phyloP scores from a whole-genome alignment of 192 early-diverging fungal genomes.

The Chytriomyces hyalinus region DNA sequence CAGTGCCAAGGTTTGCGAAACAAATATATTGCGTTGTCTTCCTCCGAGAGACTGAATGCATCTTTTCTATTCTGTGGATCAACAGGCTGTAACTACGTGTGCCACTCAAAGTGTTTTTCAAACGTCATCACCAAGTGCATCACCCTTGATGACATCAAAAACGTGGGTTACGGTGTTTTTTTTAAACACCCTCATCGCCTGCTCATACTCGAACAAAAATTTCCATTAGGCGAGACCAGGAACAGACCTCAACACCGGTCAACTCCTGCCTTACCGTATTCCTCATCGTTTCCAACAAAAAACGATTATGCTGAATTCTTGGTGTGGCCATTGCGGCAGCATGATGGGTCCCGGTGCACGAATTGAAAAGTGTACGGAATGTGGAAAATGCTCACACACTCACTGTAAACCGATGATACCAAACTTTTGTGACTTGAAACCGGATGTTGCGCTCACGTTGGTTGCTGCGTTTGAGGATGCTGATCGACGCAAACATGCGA shows the following conservation, averaged over 20 bases:
- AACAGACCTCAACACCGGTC: conserved; percentile 69
- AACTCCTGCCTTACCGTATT: conserved; percentile 83
- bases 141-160: conserved; percentile 42
- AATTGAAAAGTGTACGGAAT: conserved; percentile 49
- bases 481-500: conserved; percentile 44
- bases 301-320: conserved; percentile 84
- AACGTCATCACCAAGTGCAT: conserved; percentile 95
- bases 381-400: conserved; percentile 43
- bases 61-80: background rate
- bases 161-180: conserved; percentile 9
- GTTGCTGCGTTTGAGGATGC: conserved; percentile 52
- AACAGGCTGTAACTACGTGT: conserved; percentile 86
- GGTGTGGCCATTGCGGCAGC: conserved; percentile 96
- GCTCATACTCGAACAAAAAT: background rate
- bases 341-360: conserved; percentile 56
- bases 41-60: conserved; percentile 15
- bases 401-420: conserved; percentile 52
- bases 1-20: conserved; percentile 79
- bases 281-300: conserved; percentile 90
- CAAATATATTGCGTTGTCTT: background rate
- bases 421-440: conserved; percentile 51
- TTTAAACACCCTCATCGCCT: background rate
- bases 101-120: conserved; percentile 83
- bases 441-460: conserved; percentile 48
- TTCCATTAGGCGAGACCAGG: conserved; percentile 45